Percentiles rank a stretch among this genome's conserved stretches.
Evolutionary conservation across 106 monocot species (phyloP).

Genomic region (Dioscorea alata): DNA sequence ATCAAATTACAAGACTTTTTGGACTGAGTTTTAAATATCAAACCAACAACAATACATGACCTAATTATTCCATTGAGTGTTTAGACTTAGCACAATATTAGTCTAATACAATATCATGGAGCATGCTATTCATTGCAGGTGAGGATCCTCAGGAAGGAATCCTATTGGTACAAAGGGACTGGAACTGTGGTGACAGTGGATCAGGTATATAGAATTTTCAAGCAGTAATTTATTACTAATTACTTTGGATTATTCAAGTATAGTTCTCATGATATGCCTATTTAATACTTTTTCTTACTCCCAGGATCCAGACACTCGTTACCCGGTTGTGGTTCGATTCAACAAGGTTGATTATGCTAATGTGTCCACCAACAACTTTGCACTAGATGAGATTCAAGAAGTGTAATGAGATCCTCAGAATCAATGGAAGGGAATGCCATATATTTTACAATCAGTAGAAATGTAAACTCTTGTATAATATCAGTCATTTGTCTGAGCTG

Average conservation of each 20-base stretch:
- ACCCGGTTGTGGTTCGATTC: constrained; percentile 46
- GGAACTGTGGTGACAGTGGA: constrained; percentile 45
- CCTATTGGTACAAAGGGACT: constrained; percentile 42
- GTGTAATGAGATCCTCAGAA: constrained; percentile 13
- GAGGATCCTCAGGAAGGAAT: constrained; percentile 47
- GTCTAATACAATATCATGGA: too few relatives aligned
- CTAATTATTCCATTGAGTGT: too few relatives aligned
- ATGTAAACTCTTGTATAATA: too few relatives aligned
- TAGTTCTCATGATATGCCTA: neutral
- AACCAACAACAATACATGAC: too few relatives aligned
- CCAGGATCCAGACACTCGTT: constrained; percentile 33
- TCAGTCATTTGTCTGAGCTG: too few relatives aligned
- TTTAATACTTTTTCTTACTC: neutral
- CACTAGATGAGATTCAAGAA: constrained; percentile 35
- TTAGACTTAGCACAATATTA: too few relatives aligned
- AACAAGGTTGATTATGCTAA: constrained; percentile 37
- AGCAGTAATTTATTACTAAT: neutral
- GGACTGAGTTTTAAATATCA: too few relatives aligned
- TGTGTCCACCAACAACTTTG: constrained; percentile 43
- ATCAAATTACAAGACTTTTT: too few relatives aligned
- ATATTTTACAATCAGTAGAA: neutral
- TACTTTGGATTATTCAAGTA: neutral
- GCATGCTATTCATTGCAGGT: constrained; percentile 15
- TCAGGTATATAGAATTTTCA: constrained; percentile 29
- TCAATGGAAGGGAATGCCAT: neutral